These are phyloP conservation scores for Corchorus capsularis DNA, from an alignment of 345 rosid species.

Conservation along the genomic window DNA sequence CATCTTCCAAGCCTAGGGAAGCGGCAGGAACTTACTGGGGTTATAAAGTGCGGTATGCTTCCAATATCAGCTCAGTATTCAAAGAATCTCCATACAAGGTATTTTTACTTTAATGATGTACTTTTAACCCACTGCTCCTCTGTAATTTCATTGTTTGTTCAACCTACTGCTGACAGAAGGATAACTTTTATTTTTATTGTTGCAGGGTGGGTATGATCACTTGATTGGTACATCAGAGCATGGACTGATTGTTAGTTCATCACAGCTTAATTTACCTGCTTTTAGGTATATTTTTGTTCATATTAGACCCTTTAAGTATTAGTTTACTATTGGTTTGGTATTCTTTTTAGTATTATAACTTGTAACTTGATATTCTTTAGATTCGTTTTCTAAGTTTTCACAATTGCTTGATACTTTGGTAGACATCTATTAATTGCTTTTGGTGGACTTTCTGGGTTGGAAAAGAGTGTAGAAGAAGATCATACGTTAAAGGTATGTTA, in stretches of 20 bases:
- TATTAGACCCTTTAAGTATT: neutral
- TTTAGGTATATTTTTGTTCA: constrained; percentile 54
- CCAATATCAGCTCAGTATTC: constrained; percentile 67
- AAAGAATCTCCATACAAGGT: constrained; percentile 69
- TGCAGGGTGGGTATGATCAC: constrained; percentile 90
- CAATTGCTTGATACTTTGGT: constrained; percentile 3
- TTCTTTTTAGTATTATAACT: neutral
- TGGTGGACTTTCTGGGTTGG: constrained; percentile 95
- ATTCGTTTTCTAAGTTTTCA: neutral
- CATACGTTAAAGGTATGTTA: constrained; percentile 57
- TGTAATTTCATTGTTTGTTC: neutral
- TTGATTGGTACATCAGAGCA: constrained; percentile 97
- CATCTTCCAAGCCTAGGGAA: constrained; percentile 71
- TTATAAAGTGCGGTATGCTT: constrained; percentile 86
- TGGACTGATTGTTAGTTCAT: constrained; percentile 64
- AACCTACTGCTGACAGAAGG: constrained; percentile 6
- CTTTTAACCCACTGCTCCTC: neutral
- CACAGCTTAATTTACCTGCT: constrained; percentile 65
- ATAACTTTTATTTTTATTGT: constrained; percentile 23
- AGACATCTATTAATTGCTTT: constrained; percentile 93
- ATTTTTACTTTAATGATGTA: constrained; percentile 10
- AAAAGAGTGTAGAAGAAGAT: constrained; percentile 80
- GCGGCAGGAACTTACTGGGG: constrained; percentile 89
- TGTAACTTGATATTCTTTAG: neutral
- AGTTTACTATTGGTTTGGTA: neutral